Evolutionary conservation across 768 basidiomycete species (phyloP), one percentile per base, ranked within the genome.

Genomic region (Boletus reticulatus): DNA sequence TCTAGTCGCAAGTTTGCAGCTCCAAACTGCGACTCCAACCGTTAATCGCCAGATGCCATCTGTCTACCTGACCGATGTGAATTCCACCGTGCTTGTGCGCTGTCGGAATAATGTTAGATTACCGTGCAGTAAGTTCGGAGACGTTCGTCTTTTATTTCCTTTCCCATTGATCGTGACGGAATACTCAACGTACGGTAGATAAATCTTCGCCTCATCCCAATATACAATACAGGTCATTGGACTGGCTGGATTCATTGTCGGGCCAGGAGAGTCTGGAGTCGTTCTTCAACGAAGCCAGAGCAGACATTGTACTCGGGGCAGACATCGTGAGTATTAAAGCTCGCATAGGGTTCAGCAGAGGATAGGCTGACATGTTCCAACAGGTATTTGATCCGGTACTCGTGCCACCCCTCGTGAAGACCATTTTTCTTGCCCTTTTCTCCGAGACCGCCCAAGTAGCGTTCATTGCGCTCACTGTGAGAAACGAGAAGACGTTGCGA

Each of bases 331-430:
- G 77, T 62, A 38, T 43, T 42, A 39, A 16, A 48, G 3, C 22
- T 48, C 32, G 3, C 24, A 34, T n/a, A 6, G 3, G 31, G 31
- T 16, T 34, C 32, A 5, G 13, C 29, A 43, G 43, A 47, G 37
- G 41, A 42, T 7, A 14, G 36, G 51, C 24, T 43, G n/a, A 37
- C 16, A 36, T 52, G n/a, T 49, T 43, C 29, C 22, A 22, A 48
- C 56, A 91, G 89, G 83, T 88, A 7, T 92, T 84, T 62, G 87
- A 90, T 62, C 84, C 85, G 9, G 64, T 65, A 11, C 70, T 90
- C 39, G 79, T 89, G 43, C 79, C 81, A 8, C 73, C 83, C 0
- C 74, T 91, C 4, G 75, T 85, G 1, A 72, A 73, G 13, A 78
- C 80, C 6, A 67, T 90, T 14, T 65, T 29, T 43, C 49, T 74